Evolutionary conservation across 2,329 filamentous ascomycete genomes (phyloP).

Genomic region (Ceratocystis harringtonii): DNA sequence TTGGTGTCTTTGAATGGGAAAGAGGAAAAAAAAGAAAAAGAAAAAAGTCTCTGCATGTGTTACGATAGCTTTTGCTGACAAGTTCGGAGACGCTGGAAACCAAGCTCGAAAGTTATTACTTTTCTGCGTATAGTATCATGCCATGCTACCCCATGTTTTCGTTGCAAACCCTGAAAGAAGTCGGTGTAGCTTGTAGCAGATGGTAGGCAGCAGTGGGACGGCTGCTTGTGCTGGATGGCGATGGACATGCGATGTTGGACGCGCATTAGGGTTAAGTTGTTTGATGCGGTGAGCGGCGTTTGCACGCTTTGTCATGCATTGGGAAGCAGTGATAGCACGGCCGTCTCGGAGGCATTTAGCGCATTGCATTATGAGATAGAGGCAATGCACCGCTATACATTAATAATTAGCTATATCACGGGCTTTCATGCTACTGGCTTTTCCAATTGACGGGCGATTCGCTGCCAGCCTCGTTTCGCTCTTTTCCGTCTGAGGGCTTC

Average conservation of each 20-base stretch:
- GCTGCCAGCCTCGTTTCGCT: not conserved
- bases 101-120: not conserved
- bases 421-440: not conserved
- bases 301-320: not conserved
- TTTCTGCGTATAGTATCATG: not conserved
- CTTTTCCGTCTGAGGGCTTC: not conserved
- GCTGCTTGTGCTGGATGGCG: not conserved
- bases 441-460: not conserved
- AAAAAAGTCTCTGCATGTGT: slow-evolving; percentile 11
- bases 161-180: not conserved
- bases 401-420: not conserved
- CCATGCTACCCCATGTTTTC: not conserved
- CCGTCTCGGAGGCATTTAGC: not conserved
- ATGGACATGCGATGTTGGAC: not conserved
- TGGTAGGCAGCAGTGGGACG: not conserved
- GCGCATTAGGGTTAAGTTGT: not conserved
- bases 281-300: not conserved
- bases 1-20: not conserved
- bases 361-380: not conserved
- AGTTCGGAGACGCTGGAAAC: not conserved
- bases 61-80: not conserved
- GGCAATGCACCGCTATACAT: not conserved
- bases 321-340: not conserved
- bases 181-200: not conserved
- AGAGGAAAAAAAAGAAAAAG: slow-evolving; percentile 14